Percentiles rank a stretch among this genome's conserved stretches.
These are phyloP conservation scores for Pelargonium nanum DNA, from an alignment of 345 rosid species.

Conservation along the genomic window DNA sequence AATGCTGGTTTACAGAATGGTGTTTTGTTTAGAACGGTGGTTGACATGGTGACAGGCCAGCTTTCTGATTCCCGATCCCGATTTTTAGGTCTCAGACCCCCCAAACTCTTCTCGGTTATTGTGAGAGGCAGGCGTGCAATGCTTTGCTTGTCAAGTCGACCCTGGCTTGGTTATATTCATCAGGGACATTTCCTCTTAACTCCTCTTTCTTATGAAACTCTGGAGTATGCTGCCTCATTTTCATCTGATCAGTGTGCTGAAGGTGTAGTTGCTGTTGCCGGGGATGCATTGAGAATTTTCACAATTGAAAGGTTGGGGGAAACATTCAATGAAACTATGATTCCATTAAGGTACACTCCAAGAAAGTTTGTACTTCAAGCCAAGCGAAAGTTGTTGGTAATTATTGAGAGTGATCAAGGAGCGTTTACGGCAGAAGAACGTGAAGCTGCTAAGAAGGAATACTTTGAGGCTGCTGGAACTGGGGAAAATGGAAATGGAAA, in stretches of 20 bases:
- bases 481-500: constrained; percentile 66
- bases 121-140: constrained; percentile 90
- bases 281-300: constrained; percentile 88
- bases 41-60: constrained; percentile 98
- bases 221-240: constrained; percentile 91
- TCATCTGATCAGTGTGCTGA: constrained; percentile 98
- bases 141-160: constrained; percentile 93
- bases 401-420: constrained; percentile 95
- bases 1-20: constrained; percentile 93
- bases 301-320: constrained; percentile 93
- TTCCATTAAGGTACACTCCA: constrained; percentile 92
- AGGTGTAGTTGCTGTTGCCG: constrained; percentile 96
- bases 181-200: constrained; percentile 90
- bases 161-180: constrained; percentile 98
- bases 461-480: constrained; percentile 72
- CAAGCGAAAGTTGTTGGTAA: constrained; percentile 63
- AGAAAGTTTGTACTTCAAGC: constrained; percentile 86
- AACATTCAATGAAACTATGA: constrained; percentile 81
- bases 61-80: constrained; percentile 96
- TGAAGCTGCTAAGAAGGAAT: constrained; percentile 86
- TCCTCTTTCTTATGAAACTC: constrained; percentile 90
- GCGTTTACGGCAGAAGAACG: constrained; percentile 92
- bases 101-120: constrained; percentile 71
- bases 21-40: constrained; percentile 87
- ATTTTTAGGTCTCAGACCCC: constrained; percentile 84